Evolutionary conservation across 2,329 filamentous ascomycete species (phyloP).

Genomic region (Neonectria hederae): DNA sequence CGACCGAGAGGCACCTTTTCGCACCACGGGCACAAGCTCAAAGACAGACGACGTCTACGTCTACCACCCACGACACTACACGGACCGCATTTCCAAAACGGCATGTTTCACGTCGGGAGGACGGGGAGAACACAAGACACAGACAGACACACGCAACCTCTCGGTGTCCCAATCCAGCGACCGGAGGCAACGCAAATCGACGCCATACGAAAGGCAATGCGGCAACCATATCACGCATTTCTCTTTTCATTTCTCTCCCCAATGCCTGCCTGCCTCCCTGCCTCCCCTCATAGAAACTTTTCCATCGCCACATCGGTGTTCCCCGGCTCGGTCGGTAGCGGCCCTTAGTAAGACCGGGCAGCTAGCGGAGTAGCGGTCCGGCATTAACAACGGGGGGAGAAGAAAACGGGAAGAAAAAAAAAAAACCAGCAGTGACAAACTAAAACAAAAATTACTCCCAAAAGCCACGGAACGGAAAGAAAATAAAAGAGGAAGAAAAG

Average conservation of each 20-base stretch:
- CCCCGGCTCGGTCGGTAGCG: neutral
- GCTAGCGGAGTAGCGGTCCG: neutral
- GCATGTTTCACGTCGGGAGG: neutral
- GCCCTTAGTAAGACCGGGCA: neutral
- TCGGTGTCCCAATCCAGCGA: conserved; percentile 28
- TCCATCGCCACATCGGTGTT: neutral
- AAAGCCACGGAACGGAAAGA: neutral
- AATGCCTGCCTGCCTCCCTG: neutral
- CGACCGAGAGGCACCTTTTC: neutral
- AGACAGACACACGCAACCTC: conserved; percentile 15
- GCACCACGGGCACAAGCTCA: neutral
- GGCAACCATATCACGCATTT: neutral
- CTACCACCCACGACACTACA: too few relatives aligned
- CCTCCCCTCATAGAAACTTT: too few relatives aligned
- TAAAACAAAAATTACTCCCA: too few relatives aligned
- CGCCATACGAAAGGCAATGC: conserved; percentile 3
- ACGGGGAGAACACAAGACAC: too few relatives aligned
- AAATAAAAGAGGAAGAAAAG: neutral
- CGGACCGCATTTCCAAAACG: conserved; percentile 6
- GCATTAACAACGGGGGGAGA: neutral
- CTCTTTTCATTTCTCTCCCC: neutral
- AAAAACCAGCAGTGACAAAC: too few relatives aligned
- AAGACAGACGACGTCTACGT: too few relatives aligned
- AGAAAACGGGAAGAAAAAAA: neutral
- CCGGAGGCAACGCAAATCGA: conserved; percentile 8